A percentile compares a stretch with the other conserved stretches of the same genome.
Evolutionary conservation across 139 green algal species (phyloP).

Genomic region (Picochlorum sp.): DNA sequence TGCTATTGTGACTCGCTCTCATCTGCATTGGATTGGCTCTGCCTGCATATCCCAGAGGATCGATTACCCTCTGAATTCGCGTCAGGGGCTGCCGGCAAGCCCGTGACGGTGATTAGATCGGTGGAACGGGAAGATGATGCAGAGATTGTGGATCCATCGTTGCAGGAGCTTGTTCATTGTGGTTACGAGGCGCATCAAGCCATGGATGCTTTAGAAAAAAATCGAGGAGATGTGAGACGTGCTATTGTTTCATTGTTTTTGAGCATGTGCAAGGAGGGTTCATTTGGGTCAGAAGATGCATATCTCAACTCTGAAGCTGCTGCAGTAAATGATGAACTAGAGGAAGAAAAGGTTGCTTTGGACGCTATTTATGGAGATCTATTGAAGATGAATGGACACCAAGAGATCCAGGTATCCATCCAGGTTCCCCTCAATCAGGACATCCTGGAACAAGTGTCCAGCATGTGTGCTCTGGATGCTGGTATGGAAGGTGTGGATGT

Average conservation of each 20-base stretch:
- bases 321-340: constrained; percentile 24
- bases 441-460: too few relatives aligned
- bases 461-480: too few relatives aligned
- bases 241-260: too few relatives aligned
- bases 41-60: constrained; percentile 48
- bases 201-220: too few relatives aligned
- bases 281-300: not conserved
- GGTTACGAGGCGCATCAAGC: constrained; percentile 25
- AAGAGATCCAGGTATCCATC: too few relatives aligned
- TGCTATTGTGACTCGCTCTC: constrained; percentile 7
- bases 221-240: too few relatives aligned
- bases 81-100: constrained; percentile 37
- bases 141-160: constrained; percentile 17
- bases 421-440: too few relatives aligned
- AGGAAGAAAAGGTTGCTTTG: constrained; percentile 62
- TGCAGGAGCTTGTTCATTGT: constrained; percentile 29
- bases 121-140: not conserved
- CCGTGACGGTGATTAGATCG: constrained; percentile 22
- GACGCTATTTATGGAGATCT: constrained; percentile 58
- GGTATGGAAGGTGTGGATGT: too few relatives aligned
- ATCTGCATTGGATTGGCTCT: constrained; percentile 66
- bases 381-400: too few relatives aligned
- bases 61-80: constrained; percentile 52
- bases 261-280: too few relatives aligned
- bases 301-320: not conserved